A percentile compares a stretch with the other conserved stretches of the same genome.
Conservation (phyloP, 1,284 basidiomycete species). For the Dichomitus squalens region DNA sequence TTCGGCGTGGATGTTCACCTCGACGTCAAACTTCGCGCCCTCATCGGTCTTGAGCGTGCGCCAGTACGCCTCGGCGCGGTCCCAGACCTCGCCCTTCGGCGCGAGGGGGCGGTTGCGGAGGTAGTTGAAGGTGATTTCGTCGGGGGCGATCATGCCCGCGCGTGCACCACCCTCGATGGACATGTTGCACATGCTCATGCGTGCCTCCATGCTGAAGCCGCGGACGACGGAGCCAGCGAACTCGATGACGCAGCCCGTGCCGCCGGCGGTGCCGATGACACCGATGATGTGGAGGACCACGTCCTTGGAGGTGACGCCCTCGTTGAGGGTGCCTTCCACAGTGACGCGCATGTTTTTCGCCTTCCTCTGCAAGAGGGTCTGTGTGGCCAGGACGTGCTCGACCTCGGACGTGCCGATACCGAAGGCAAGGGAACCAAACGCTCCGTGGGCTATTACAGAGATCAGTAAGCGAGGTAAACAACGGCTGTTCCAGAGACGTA, state of each 20-base stretch:
- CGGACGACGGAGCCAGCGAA: constrained; percentile 93
- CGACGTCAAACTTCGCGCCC: constrained; percentile 88
- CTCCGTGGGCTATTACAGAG: constrained; percentile 78
- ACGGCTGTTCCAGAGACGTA: constrained; percentile 38
- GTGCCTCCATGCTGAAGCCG: constrained; percentile 91
- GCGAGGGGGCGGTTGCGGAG: constrained; percentile 85
- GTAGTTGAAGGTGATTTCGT: constrained; percentile 90
- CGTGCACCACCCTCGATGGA: constrained; percentile 96
- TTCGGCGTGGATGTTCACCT: constrained; percentile 83
- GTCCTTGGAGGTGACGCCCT: constrained; percentile 94
- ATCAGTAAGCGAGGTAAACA: not conserved
- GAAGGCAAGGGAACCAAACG: constrained; percentile 94
- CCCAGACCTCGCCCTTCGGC: constrained; percentile 90
- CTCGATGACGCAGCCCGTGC: constrained; percentile 92
- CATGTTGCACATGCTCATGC: constrained; percentile 99
- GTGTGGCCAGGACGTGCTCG: constrained; percentile 96
- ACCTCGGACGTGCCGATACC: constrained; percentile 98
- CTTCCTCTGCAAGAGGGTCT: constrained; percentile 91
- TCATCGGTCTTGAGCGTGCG: constrained; percentile 83
- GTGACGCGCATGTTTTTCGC: constrained; percentile 95
- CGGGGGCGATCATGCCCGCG: constrained; percentile 95
- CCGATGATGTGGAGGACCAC: constrained; percentile 96
- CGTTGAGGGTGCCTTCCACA: constrained; percentile 83
- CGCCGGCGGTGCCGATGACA: constrained; percentile 92
- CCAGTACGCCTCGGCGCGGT: constrained; percentile 89